Base-by-base conservation (phyloP, 2,329 filamentous ascomycete species). In the Coniochaeta prunicola region DNA sequence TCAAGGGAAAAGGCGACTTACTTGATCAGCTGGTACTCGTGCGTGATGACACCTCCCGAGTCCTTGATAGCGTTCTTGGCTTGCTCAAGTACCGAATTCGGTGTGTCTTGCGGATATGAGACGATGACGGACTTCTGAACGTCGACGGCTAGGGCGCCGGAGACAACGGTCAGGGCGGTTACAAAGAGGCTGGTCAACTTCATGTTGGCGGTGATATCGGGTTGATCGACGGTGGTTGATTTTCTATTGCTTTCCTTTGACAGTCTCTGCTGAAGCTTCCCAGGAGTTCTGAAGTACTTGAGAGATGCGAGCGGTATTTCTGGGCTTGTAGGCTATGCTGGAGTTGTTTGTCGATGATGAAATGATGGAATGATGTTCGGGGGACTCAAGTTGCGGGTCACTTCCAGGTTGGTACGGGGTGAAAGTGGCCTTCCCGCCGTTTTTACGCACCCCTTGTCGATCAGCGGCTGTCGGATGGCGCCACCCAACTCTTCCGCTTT, bases 41-140 rank as follows among this genome's bases (percentile, higher is more conserved):
- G 91, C 24, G 89, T 94, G 66, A 96, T 91, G 56, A 83, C 74
- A 40, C 90, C 91, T 56, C 90, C 90, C 40, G 86, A 86, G 53
- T 86, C 78, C 57, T 79, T 74, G 66, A 96, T 86, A 2, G 84
- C 82, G 45, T 87, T 74, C 77, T 88, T 94, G 50, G 90, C 91
- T 59, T 89, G 73, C 24, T 85, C 76, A 33, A 96, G 72, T 36
- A 96, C 76, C 36, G 78, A 80, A 63, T 88, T 77, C 21, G 91
- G 87, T 15, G 86, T 88, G 54, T 84, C 80, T 57, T 86, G 77
- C 26, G 88, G 85, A 69, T 91, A 96, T 68, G 83, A 90, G 67
- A 97, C 80, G 66, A 97, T 86, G 63, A 96, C 85, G 36, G 85
- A 83, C 73, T 91, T 90, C 69, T 86, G 82, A 62, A 78, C 77